Conservation (phyloP, 495 filamentous ascomycete genomes). For the Neurospora sp. region DNA sequence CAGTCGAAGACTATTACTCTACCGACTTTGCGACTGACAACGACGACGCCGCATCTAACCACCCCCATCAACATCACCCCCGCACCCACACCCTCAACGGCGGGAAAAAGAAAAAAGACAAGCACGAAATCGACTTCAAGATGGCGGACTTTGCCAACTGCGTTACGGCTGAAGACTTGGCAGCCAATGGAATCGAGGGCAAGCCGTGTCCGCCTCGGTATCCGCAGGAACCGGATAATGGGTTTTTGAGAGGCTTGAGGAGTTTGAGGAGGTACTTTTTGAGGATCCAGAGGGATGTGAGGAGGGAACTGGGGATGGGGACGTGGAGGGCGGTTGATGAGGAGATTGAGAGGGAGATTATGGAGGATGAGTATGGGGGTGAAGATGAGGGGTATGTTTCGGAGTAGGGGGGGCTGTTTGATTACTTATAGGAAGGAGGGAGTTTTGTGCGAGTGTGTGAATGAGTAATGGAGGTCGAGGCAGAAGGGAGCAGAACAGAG, state of each 20-base stretch:
- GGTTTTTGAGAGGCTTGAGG: constrained; percentile 78
- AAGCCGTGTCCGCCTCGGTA: constrained; percentile 72
- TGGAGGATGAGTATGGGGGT: not conserved
- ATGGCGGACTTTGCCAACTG: constrained; percentile 99
- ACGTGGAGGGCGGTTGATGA: not conserved
- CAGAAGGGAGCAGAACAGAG: too few relatives aligned
- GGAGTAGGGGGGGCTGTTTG: not conserved
- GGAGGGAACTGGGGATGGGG: constrained; percentile 40
- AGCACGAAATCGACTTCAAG: constrained; percentile 70
- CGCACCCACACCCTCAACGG: not conserved
- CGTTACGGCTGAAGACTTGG: constrained; percentile 73
- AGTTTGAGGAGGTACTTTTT: constrained; percentile 78
- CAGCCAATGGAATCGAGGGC: constrained; percentile 23
- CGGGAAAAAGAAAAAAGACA: constrained; percentile 25
- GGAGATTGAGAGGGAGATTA: not conserved
- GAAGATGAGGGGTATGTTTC: not conserved
- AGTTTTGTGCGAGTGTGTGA: too few relatives aligned
- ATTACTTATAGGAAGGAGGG: too few relatives aligned
- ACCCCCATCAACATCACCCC: too few relatives aligned
- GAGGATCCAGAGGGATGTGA: constrained; percentile 72
- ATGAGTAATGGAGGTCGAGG: too few relatives aligned
- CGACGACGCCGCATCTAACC: constrained; percentile 21
- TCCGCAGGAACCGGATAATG: constrained; percentile 71
- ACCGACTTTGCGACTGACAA: constrained; percentile 42
- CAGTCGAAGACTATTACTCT: constrained; percentile 32